Evolutionary conservation across 805 yeast species (phyloP), one percentile per base, ranked within the genome.

Genomic region (Clavispora phyllophila): DNA sequence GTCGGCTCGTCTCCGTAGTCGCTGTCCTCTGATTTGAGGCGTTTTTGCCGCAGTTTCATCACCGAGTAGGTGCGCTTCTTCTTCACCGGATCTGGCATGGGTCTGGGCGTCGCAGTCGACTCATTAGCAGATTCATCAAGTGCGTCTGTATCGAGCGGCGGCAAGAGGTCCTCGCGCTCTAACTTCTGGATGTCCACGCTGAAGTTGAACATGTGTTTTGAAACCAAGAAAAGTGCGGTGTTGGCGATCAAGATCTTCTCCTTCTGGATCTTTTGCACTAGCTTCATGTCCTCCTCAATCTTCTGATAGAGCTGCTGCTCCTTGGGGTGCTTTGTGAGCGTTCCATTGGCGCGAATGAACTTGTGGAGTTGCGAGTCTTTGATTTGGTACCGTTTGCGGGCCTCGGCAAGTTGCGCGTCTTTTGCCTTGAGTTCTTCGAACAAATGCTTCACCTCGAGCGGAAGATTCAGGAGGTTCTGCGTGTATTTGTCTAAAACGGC

Each of bases 341-440:
- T 83, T 1, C 97, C 96, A 62, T 87, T 81, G 38, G 85, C 82
- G 49, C 83, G 79, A 47, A 89, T 85, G 60, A 79, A 83, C 59
- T 88, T 89, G 57, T 86, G 96, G 41, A 91, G 66, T 48, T 82
- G 87, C n/a, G 76, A 70, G 56, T 91, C 98, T 50, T 83, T 75
- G 44, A 79, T 81, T 51, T 76, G 81, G 48, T 81, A 76, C 52
- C 84, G 76, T 56, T 78, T 79, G 43, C 87, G 73, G 7, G 77
- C 71, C 43, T 86, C 95, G 54, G 78, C 76, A 23, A 83, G 67
- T 53, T 76, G 78, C 31, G 71, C 54, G 58, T 91, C 98, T 46
- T 82, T 78, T 29, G 72, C 75, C 40, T 82, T 75, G 28, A 91
- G 73, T 61, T 93, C 98, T 40, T 85, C 85, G 37, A 91, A 66